Evolutionary conservation across 73 alveolate genomes (phyloP).

Genomic region (Symbiodinium natans): DNA sequence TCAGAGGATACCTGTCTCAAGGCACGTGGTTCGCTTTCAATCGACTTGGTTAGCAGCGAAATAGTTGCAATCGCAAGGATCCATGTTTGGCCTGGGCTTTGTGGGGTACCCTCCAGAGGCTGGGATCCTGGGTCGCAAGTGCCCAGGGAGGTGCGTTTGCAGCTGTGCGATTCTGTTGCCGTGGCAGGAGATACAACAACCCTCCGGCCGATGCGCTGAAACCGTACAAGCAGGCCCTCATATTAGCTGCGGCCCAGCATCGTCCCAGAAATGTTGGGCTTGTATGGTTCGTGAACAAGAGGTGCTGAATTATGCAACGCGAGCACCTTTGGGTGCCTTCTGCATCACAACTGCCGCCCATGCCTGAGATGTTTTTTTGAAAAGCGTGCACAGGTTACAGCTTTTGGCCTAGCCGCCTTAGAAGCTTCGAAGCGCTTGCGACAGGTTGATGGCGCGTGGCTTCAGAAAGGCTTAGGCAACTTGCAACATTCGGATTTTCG

Average conservation of each 20-base stretch:
- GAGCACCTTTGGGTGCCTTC: conserved; percentile 53
- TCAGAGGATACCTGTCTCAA: not conserved
- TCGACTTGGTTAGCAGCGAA: no score
- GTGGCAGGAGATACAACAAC: conserved; percentile 4
- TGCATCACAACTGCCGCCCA: conserved; percentile 27
- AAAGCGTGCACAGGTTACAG: no score
- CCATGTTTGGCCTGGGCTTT: conserved; percentile 57
- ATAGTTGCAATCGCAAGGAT: not conserved
- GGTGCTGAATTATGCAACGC: conserved; percentile 42
- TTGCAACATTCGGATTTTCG: no score
- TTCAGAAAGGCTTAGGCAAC: not conserved
- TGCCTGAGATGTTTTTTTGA: not conserved
- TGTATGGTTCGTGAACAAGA: no score
- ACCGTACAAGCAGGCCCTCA: conserved; percentile 1
- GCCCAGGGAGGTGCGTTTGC: not conserved
- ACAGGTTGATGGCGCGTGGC: not conserved
- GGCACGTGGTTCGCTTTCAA: no score
- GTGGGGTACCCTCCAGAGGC: conserved; percentile 62
- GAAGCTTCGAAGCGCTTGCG: not conserved
- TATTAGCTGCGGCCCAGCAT: no score
- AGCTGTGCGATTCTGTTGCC: not conserved
- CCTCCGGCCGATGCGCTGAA: not conserved
- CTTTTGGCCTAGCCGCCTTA: not conserved
- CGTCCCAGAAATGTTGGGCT: no score
- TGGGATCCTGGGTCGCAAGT: not conserved